phyloP scores from a whole-genome alignment of 2,329 filamentous ascomycete species.

The Podosphaera xanthii region DNA sequence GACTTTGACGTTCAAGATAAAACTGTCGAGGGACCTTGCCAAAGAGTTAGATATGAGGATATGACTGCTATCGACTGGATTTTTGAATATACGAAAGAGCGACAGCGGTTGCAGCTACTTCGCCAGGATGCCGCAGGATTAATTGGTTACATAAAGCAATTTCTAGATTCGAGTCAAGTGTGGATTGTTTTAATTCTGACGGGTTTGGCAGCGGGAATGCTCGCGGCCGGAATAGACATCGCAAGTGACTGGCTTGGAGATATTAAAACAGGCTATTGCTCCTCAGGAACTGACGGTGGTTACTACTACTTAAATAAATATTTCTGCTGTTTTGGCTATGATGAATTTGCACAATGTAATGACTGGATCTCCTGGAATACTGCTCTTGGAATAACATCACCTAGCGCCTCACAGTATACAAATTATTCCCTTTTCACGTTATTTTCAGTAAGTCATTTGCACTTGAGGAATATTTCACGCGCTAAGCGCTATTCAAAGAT shows the following conservation, averaged over 20 bases:
- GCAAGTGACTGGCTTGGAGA: conserved; percentile 93
- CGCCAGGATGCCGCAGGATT: conserved; percentile 46
- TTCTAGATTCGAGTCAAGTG: conserved; percentile 70
- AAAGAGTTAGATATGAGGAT: conserved; percentile 85
- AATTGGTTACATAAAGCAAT: conserved; percentile 45
- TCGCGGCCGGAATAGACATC: conserved; percentile 83
- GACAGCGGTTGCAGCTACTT: conserved; percentile 63
- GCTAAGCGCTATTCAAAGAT: conserved; percentile 58
- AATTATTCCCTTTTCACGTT: conserved; percentile 72
- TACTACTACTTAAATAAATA: conserved; percentile 83
- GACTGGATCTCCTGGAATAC: conserved; percentile 76
- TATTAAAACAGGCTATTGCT: conserved; percentile 84
- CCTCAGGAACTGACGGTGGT: conserved; percentile 34
- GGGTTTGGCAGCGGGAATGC: conserved; percentile 72
- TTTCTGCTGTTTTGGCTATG: conserved; percentile 95
- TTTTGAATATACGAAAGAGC: conserved; percentile 92
- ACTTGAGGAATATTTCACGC: conserved; percentile 42
- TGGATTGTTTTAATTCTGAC: conserved; percentile 78
- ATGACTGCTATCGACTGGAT: conserved; percentile 98
- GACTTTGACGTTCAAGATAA: conserved; percentile 43
- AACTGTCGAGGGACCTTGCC: conserved; percentile 73
- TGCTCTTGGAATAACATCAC: conserved; percentile 42
- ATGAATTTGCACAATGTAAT: conserved; percentile 52
- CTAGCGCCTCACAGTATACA: conserved; percentile 52
- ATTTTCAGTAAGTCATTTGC: conserved; percentile 42